A percentile compares a stretch with the other conserved stretches of the same genome.
phyloP scores from a whole-genome alignment of 1,284 basidiomycete genomes.

The Tilletia walkeri region DNA sequence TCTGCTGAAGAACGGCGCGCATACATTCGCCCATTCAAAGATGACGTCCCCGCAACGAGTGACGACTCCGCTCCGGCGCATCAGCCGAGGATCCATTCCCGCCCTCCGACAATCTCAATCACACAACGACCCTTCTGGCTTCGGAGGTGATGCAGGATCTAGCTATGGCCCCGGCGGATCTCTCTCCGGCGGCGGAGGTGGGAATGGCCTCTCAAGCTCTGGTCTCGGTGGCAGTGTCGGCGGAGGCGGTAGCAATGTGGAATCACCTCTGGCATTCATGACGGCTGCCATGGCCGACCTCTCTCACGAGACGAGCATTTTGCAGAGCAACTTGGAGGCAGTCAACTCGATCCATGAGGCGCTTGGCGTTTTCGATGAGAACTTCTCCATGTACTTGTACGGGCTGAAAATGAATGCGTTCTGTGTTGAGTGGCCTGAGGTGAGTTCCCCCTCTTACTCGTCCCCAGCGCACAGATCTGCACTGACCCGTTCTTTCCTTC shows the following conservation, averaged over 20 bases:
- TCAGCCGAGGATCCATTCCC: constrained; percentile 86
- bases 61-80: constrained; percentile 75
- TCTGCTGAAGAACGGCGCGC: not conserved
- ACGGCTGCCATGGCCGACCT: constrained; percentile 75
- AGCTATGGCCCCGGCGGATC: not conserved
- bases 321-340: constrained; percentile 73
- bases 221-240: not conserved
- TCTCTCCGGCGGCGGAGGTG: no score
- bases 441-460: constrained; percentile 52
- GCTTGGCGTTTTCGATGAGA: constrained; percentile 83
- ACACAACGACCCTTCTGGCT: not conserved
- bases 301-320: constrained; percentile 76
- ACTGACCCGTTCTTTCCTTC: not conserved
- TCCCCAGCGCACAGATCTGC: not conserved
- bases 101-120: constrained; percentile 63
- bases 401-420: constrained; percentile 91
- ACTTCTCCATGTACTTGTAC: constrained; percentile 86
- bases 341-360: constrained; percentile 72
- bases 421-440: constrained; percentile 87
- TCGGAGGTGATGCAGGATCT: not conserved
- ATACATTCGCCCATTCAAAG: not conserved
- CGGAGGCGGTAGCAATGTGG: constrained; percentile 63
- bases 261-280: constrained; percentile 81
- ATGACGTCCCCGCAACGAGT: constrained; percentile 44
- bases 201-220: no score